Percentiles rank a stretch among this genome's conserved stretches.
These are phyloP conservation scores for Phytophthora tubulina DNA, from an alignment of 352 stramenopile species.

Conservation along the genomic window DNA sequence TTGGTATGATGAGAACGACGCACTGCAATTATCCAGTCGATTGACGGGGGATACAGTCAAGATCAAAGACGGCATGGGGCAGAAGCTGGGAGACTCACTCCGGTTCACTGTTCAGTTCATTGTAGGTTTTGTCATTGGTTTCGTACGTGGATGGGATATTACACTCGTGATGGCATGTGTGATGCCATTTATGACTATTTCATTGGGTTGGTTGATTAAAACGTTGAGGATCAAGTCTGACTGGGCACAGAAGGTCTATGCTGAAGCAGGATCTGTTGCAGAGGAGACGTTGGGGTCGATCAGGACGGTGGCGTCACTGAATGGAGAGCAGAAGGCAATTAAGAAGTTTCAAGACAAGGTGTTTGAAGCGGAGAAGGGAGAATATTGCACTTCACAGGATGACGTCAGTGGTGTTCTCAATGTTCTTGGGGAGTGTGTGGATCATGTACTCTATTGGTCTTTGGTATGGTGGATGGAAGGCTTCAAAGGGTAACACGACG, in stretches of 20 bases:
- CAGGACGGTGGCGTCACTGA: conserved; percentile 50
- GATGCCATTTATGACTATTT: conserved; percentile 46
- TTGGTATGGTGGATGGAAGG: conserved; percentile 64
- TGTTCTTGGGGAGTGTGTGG: conserved; percentile 59
- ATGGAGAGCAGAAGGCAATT: conserved; percentile 47
- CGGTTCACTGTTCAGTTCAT: conserved; percentile 43
- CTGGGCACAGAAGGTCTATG: conserved; percentile 48
- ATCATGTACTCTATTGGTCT: conserved; percentile 51
- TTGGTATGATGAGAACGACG: conserved; percentile 54
- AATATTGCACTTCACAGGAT: conserved; percentile 54
- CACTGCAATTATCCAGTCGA: conserved; percentile 45
- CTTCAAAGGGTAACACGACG: conserved; percentile 33
- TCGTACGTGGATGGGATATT: conserved; percentile 54
- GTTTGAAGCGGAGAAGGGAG: conserved; percentile 36
- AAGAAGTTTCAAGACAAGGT: conserved; percentile 45
- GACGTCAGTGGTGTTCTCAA: conserved; percentile 36
- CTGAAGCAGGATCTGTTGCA: conserved; percentile 52
- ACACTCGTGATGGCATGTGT: conserved; percentile 51
- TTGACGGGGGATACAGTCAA: conserved; percentile 55
- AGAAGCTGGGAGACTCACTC: conserved; percentile 53
- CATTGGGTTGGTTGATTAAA: conserved; percentile 50
- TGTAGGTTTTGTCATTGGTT: conserved; percentile 51
- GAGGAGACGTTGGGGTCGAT: conserved; percentile 59
- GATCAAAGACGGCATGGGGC: conserved; percentile 60
- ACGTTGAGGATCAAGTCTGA: conserved; percentile 38